A percentile compares a stretch with the other conserved stretches of the same genome.
These are phyloP conservation scores for Fennellomyces sp. DNA, from an alignment of 371 early-diverging fungal genomes.

Conservation along the genomic window DNA sequence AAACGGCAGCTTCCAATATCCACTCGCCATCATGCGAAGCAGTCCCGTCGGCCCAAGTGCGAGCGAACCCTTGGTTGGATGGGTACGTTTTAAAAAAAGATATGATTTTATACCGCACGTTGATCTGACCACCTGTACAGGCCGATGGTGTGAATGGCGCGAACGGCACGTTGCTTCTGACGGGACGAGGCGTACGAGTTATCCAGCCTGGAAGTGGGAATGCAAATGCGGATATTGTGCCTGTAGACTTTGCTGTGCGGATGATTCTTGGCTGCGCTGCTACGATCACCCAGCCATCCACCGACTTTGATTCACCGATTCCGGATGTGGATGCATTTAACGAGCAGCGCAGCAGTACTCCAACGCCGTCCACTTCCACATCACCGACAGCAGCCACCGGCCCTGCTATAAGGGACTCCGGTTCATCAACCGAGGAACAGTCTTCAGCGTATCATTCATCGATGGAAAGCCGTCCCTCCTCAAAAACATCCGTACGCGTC, in stretches of 20 bases:
- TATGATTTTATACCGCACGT: not conserved
- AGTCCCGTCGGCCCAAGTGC: conserved; percentile 58
- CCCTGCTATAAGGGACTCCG: not conserved
- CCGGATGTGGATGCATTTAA: not conserved
- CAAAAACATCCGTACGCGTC: conserved; percentile 10
- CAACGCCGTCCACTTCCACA: not conserved
- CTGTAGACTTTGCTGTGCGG: conserved; percentile 55
- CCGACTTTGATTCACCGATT: not conserved
- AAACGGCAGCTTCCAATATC: conserved; percentile 25
- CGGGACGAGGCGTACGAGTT: conserved; percentile 39
- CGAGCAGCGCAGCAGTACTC: not conserved
- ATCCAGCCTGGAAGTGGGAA: conserved; percentile 42
- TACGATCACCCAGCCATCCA: conserved; percentile 19
- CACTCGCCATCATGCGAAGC: conserved; percentile 57
- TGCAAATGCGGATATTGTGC: conserved; percentile 53
- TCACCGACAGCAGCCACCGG: not conserved
- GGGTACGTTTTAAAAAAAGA: conserved; percentile 49
- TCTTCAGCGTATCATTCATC: conserved; percentile 5
- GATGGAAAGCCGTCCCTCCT: conserved; percentile 6
- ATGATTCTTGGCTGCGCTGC: conserved; percentile 47
- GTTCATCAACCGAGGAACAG: not conserved
- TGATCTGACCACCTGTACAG: conserved; percentile 19
- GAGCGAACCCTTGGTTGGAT: conserved; percentile 61
- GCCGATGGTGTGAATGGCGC: conserved; percentile 64
- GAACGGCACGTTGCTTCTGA: conserved; percentile 42